Conservation (phyloP, 371 early-diverging fungal genomes). For the Syncephalastrum contaminatum region DNA sequence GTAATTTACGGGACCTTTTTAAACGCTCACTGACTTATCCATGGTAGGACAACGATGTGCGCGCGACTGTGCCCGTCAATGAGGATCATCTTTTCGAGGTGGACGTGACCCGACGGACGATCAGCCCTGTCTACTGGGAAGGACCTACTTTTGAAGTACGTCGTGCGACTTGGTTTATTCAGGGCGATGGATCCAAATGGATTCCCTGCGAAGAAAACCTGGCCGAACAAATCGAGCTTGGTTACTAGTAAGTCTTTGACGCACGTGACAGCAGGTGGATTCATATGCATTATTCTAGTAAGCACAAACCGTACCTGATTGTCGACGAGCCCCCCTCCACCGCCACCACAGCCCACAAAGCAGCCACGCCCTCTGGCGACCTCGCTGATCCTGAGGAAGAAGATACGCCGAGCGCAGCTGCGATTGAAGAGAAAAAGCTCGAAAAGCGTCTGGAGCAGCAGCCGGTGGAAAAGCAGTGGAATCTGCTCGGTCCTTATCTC, state of each 20-base stretch:
- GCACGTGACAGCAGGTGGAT: not conserved
- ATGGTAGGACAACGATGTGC: slow-evolving; percentile 20
- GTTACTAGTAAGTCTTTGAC: slow-evolving; percentile 59
- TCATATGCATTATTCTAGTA: slow-evolving; percentile 11
- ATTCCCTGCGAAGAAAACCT: slow-evolving; percentile 83
- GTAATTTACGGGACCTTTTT: slow-evolving; percentile 10
- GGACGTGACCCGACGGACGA: slow-evolving; percentile 66
- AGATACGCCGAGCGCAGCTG: slow-evolving; percentile 11
- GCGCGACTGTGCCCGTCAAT: slow-evolving; percentile 50
- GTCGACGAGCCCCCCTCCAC: slow-evolving; percentile 9
- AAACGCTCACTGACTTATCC: not conserved
- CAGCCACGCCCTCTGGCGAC: not conserved
- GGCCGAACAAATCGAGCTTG: slow-evolving; percentile 77
- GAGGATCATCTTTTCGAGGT: slow-evolving; percentile 84
- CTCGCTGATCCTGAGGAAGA: slow-evolving; percentile 13
- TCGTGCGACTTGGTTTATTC: slow-evolving; percentile 82
- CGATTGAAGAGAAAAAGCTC: slow-evolving; percentile 33
- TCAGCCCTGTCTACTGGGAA: slow-evolving; percentile 82
- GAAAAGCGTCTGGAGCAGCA: slow-evolving; percentile 28
- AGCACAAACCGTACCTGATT: slow-evolving; percentile 28
- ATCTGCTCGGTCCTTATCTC: slow-evolving; percentile 69
- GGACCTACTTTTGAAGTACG: slow-evolving; percentile 80
- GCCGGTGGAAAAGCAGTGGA: slow-evolving; percentile 61
- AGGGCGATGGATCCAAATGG: slow-evolving; percentile 61
- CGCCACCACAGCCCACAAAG: slow-evolving; percentile 2